Evolutionary conservation across 2,329 filamentous ascomycete species (phyloP).

Genomic region (Pyricularia sp.): DNA sequence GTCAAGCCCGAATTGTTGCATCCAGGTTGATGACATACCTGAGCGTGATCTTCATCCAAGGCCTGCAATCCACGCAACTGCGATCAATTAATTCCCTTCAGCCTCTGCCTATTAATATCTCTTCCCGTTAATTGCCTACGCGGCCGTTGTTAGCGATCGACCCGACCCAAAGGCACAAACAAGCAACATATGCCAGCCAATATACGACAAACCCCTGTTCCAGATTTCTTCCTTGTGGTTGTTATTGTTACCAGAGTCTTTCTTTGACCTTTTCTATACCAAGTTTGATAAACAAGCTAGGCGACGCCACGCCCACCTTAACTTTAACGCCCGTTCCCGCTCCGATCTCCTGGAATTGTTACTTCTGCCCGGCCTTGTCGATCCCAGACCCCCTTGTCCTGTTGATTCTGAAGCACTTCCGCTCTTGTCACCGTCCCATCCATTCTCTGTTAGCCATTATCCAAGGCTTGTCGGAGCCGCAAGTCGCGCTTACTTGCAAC

Average conservation of each 20-base stretch:
- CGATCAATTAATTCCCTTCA: not conserved
- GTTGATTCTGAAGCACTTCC: not conserved
- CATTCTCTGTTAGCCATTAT: not conserved
- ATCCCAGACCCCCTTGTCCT: not conserved
- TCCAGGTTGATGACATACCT: not conserved
- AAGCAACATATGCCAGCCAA: not conserved
- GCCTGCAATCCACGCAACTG: not conserved
- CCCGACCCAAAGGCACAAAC: not conserved
- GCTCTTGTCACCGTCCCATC: not conserved
- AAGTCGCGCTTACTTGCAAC: not conserved
- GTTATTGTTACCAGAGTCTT: not conserved
- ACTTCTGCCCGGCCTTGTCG: not conserved
- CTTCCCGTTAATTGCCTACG: not conserved
- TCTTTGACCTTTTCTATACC: not conserved
- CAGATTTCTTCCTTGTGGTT: not conserved
- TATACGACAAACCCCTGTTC: not conserved
- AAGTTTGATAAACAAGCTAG: not conserved
- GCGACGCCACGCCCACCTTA: not conserved
- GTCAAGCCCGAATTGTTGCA: not conserved
- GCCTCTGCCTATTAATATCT: not conserved
- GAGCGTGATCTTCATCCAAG: not conserved
- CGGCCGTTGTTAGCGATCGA: not conserved
- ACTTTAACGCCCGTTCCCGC: not conserved
- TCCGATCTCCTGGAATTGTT: not conserved
- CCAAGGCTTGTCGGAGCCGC: not conserved